Evolutionary conservation across 2,329 filamentous ascomycete species (phyloP).

Genomic region (Emericellopsis atlantica): DNA sequence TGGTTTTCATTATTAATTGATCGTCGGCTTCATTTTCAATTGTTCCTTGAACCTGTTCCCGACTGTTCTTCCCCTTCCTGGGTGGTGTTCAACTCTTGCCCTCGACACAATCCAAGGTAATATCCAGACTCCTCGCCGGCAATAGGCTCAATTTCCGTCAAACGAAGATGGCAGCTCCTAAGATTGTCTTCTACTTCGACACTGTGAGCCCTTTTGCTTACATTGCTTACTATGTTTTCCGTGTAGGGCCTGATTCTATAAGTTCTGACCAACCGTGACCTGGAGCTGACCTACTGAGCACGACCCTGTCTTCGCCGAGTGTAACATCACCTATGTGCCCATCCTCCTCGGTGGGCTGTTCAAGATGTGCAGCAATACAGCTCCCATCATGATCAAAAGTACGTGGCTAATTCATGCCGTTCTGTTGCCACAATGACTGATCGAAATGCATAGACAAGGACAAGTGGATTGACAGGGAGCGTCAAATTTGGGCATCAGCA

Average conservation of each 20-base stretch:
- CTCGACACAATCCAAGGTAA: no score
- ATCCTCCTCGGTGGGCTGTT: constrained; percentile 24
- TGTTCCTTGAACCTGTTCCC: no score
- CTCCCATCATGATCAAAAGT: constrained; percentile 24
- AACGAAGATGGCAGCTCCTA: background rate
- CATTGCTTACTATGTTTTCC: constrained; percentile 21
- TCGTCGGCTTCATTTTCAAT: no score
- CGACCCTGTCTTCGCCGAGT: constrained; percentile 14
- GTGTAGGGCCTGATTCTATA: constrained; percentile 17
- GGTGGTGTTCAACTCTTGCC: no score
- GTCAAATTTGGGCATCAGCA: constrained; percentile 18
- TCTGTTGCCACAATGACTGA: background rate
- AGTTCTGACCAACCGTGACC: no score
- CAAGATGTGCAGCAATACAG: constrained; percentile 21
- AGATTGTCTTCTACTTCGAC: constrained; percentile 24
- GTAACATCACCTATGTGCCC: constrained; percentile 19
- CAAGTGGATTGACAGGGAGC: constrained; percentile 17
- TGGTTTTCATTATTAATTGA: no score
- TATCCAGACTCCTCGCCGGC: no score
- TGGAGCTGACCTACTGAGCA: constrained; percentile 9
- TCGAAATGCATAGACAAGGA: constrained; percentile 18
- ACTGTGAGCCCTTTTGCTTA: constrained; percentile 26
- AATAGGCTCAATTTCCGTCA: no score
- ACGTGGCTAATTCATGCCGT: constrained; percentile 1
- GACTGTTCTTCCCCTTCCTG: no score